These are phyloP conservation scores for Alternaria gaisen DNA, from an alignment of 2,329 filamentous ascomycete species.

Conservation along the genomic window DNA sequence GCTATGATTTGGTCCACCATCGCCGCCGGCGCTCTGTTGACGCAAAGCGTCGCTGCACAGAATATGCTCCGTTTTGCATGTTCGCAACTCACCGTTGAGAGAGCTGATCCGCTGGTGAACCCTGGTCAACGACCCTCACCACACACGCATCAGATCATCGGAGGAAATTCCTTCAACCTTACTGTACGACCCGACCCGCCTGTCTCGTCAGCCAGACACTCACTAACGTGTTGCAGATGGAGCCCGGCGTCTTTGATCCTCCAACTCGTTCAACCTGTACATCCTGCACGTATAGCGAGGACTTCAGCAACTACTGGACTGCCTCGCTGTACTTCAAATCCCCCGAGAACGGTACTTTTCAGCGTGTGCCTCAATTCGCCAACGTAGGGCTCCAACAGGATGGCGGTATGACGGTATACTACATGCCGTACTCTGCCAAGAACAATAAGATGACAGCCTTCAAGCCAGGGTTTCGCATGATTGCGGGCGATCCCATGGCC, in stretches of 20 bases:
- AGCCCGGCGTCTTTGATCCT: constrained; percentile 36
- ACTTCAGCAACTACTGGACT: constrained; percentile 47
- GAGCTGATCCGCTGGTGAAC: constrained; percentile 58
- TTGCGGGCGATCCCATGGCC: constrained; percentile 36
- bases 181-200: constrained; percentile 25
- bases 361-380: constrained; percentile 42
- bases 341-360: constrained; percentile 45
- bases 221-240: constrained; percentile 35
- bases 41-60: constrained; percentile 37
- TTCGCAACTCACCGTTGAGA: constrained; percentile 57
- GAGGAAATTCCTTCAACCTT: constrained; percentile 45
- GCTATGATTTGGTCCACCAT: constrained; percentile 39
- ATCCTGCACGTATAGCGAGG: constrained; percentile 41
- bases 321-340: constrained; percentile 44
- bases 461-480: constrained; percentile 41
- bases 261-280: constrained; percentile 40
- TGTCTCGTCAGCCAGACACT: background rate
- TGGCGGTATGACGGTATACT: constrained; percentile 66
- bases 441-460: constrained; percentile 49
- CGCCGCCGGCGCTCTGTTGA: constrained; percentile 30
- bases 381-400: constrained; percentile 43
- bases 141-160: constrained; percentile 45
- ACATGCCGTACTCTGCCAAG: constrained; percentile 73
- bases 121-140: constrained; percentile 38
- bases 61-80: constrained; percentile 49